Conservation (phyloP, 176 grass and related monocot species). For the Oryza brachyantha region DNA sequence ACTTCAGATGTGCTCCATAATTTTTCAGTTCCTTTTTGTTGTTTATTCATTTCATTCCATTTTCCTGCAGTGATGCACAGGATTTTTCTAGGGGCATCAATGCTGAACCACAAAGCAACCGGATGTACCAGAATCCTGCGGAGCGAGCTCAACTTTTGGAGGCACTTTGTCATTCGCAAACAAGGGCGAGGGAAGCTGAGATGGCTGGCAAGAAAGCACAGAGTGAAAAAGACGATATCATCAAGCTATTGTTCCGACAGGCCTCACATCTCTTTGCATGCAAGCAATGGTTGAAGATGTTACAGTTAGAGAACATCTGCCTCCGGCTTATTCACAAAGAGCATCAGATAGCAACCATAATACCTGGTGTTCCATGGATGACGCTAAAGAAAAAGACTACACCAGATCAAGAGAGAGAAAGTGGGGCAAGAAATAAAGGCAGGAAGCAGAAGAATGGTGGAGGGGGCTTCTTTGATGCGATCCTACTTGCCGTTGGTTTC, state of each 20-base stretch:
- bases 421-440: conserved; percentile 32
- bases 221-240: conserved; percentile 64
- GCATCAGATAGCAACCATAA: conserved; percentile 40
- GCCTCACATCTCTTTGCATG: conserved; percentile 82
- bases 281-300: conserved; percentile 80
- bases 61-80: conserved; percentile 1
- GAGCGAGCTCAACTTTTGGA: conserved; percentile 55
- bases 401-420: conserved; percentile 17
- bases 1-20: background rate
- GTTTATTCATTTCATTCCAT: background rate
- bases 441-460: conserved; percentile 31
- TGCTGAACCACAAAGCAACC: background rate
- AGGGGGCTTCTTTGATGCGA: conserved; percentile 35
- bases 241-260: conserved; percentile 66
- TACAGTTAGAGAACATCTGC: conserved; percentile 78
- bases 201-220: conserved; percentile 58
- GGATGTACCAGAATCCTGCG: background rate
- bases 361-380: conserved; percentile 59
- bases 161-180: conserved; percentile 83
- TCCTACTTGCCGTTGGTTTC: conserved; percentile 68
- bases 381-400: conserved; percentile 24
- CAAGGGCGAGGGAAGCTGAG: conserved; percentile 79
- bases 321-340: conserved; percentile 62
- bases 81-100: conserved; percentile 13
- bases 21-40: background rate